Percentiles rank a stretch among this genome's conserved stretches.
Conservation (phyloP, 495 filamentous ascomycete genomes). For the Aspergillus sclerotiicarbonarius region DNA sequence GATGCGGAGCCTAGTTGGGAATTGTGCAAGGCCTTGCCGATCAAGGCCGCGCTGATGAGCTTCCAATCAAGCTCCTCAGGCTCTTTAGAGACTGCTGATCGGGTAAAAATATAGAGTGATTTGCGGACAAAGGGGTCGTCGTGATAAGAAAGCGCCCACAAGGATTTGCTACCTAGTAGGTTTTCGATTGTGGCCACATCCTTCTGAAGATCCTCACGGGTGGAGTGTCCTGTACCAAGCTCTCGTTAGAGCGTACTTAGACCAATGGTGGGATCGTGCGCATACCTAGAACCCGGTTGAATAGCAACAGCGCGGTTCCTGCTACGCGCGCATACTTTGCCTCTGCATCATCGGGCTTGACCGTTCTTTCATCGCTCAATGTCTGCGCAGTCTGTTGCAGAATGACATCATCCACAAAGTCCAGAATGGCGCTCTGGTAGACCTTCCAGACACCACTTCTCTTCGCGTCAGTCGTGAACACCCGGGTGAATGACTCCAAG, state of each 20-base stretch:
- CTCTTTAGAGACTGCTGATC: conserved; percentile 55
- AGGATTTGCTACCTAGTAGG: conserved; percentile 60
- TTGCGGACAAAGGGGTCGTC: conserved; percentile 71
- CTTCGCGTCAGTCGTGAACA: conserved; percentile 80
- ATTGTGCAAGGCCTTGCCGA: conserved; percentile 65
- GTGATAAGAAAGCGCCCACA: conserved; percentile 73
- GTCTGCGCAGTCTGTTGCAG: conserved; percentile 72
- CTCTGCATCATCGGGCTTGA: conserved; percentile 77
- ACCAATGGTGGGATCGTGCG: background rate
- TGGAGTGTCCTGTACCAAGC: conserved; percentile 35
- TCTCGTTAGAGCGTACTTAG: conserved; percentile 1
- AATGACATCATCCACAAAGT: conserved; percentile 75
- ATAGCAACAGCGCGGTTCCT: conserved; percentile 50
- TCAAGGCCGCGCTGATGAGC: conserved; percentile 63
- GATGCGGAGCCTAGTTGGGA: conserved; percentile 70
- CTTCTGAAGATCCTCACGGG: conserved; percentile 51
- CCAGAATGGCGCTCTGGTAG: conserved; percentile 71
- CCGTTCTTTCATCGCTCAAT: conserved; percentile 82
- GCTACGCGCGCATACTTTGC: conserved; percentile 82
- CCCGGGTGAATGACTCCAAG: conserved; percentile 65
- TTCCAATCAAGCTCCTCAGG: conserved; percentile 57
- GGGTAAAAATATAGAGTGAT: conserved; percentile 65
- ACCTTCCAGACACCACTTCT: conserved; percentile 68
- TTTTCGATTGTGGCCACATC: conserved; percentile 45
- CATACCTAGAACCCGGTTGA: conserved; percentile 49